Conservation (phyloP, 75 land plant genomes). For the Picea sitchensis region DNA sequence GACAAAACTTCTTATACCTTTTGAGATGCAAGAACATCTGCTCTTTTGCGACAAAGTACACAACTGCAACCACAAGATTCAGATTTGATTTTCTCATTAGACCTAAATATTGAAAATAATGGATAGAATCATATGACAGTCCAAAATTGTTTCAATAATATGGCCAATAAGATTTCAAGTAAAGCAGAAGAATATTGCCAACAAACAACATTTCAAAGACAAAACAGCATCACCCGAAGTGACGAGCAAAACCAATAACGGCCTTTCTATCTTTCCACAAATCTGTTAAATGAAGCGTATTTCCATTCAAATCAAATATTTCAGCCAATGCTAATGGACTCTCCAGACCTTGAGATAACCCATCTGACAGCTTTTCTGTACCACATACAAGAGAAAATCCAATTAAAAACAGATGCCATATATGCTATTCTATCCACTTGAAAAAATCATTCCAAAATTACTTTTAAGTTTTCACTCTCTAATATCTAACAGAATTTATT, state of each 20-base stretch:
- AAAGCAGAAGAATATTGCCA: background rate
- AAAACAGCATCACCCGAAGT: slow-evolving; percentile 52
- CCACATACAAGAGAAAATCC: background rate
- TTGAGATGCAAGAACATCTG: slow-evolving; percentile 69
- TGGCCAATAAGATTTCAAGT: background rate
- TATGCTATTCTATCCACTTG: slow-evolving; percentile 1
- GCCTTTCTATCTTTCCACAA: slow-evolving; percentile 79
- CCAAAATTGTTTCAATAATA: background rate
- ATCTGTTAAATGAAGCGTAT: slow-evolving; percentile 41
- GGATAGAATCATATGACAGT: background rate
- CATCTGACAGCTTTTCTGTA: slow-evolving; percentile 17
- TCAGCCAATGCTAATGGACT: slow-evolving; percentile 35
- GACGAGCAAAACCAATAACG: slow-evolving; percentile 80
- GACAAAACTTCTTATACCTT: slow-evolving; percentile 34
- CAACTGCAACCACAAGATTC: slow-evolving; percentile 42
- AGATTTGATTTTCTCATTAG: background rate
- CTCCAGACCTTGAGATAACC: slow-evolving; percentile 10
- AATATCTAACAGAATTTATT: background rate
- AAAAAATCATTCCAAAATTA: background rate
- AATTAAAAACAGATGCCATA: background rate
- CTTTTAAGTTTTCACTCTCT: background rate
- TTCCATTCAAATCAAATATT: slow-evolving; percentile 60
- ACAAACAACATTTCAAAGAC: background rate
- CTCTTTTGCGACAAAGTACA: slow-evolving; percentile 76
- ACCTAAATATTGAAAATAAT: background rate